phyloP scores from a whole-genome alignment of 2,329 filamentous ascomycete genomes.

The Leptodontidium sp. region DNA sequence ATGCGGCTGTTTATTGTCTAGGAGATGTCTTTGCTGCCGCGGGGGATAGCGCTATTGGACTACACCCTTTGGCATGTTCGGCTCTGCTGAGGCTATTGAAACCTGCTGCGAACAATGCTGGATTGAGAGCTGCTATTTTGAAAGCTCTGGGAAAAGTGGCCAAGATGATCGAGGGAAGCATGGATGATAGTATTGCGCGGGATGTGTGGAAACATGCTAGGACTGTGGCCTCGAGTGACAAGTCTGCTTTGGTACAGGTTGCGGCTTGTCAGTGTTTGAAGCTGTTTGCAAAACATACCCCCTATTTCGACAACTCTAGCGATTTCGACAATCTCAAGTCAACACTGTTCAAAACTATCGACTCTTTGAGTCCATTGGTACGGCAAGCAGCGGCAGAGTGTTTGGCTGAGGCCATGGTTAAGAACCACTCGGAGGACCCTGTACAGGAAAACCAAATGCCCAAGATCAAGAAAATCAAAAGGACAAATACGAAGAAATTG shows the following conservation, averaged over 20 bases:
- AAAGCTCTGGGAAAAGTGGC: conserved; percentile 78
- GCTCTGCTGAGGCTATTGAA: conserved; percentile 83
- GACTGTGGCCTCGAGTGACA: conserved; percentile 79
- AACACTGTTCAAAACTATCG: conserved; percentile 85
- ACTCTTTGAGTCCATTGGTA: conserved; percentile 77
- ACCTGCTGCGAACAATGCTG: conserved; percentile 79
- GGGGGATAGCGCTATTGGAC: conserved; percentile 88
- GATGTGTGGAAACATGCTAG: conserved; percentile 94
- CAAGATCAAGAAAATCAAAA: conserved; percentile 75
- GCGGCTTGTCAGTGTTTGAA: conserved; percentile 83
- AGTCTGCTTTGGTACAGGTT: conserved; percentile 81
- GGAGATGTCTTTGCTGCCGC: conserved; percentile 92
- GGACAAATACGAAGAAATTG: conserved; percentile 64
- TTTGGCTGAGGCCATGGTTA: conserved; percentile 82
- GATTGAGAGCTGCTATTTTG: conserved; percentile 81
- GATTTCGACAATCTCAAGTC: conserved; percentile 91
- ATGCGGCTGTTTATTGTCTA: conserved; percentile 86
- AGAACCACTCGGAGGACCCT: conserved; percentile 74
- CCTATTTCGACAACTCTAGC: conserved; percentile 85
- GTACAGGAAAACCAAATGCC: conserved; percentile 59
- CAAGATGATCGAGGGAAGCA: conserved; percentile 75
- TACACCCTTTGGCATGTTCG: conserved; percentile 78
- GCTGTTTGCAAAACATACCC: conserved; percentile 73
- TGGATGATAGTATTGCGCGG: conserved; percentile 85
- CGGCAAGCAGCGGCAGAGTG: conserved; percentile 88